Conservation (phyloP, 352 stramenopile genomes). For the Phytopythium vexans region DNA sequence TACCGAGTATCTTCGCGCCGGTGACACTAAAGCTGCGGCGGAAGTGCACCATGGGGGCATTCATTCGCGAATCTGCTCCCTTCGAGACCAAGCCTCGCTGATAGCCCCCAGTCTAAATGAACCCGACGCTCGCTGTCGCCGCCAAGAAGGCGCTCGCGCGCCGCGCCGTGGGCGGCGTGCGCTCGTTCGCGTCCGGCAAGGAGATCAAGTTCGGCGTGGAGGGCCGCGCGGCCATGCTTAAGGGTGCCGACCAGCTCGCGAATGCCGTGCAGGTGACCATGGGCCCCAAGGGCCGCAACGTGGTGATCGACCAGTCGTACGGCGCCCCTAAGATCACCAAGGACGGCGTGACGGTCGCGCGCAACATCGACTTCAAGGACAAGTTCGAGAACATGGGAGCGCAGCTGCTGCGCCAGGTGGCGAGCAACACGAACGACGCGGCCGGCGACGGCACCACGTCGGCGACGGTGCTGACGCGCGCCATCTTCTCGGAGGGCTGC, state of each 20-base stretch:
- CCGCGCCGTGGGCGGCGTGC: conserved; percentile 39
- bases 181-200: conserved; percentile 92
- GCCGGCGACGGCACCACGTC: conserved; percentile 99
- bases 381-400: conserved; percentile 83
- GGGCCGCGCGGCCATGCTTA: conserved; percentile 97
- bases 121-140: conserved; percentile 57
- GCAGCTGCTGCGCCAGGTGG: conserved; percentile 70
- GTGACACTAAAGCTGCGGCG: too few relatives aligned
- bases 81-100: not conserved
- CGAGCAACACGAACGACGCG: conserved; percentile 99
- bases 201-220: conserved; percentile 99
- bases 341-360: conserved; percentile 72
- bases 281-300: conserved; percentile 99
- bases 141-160: conserved; percentile 56
- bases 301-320: conserved; percentile 98
- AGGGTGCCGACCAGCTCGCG: conserved; percentile 97
- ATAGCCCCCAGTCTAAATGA: conserved; percentile 39
- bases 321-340: conserved; percentile 81
- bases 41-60: not conserved
- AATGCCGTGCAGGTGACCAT: conserved; percentile 99
- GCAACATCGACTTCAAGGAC: conserved; percentile 76
- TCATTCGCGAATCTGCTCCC: conserved; percentile 11
- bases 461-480: conserved; percentile 97
- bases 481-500: conserved; percentile 99
- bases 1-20: conserved; percentile 1